phyloP scores from a whole-genome alignment of 306 rosid genomes.

The Canavalia ensiformis region DNA sequence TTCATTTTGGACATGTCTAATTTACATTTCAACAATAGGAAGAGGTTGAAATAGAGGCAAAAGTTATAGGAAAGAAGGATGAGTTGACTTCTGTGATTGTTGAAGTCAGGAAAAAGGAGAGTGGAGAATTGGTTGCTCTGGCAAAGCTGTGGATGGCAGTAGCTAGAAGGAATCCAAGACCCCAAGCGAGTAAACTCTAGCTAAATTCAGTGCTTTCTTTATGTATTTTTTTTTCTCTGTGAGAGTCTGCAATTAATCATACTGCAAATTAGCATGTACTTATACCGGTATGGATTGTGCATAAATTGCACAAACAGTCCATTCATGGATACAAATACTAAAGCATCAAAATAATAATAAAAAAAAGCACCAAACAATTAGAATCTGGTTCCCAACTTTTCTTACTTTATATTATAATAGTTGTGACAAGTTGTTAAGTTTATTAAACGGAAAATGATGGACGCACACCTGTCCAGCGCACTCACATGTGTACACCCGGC shows the following conservation, averaged over 20 bases:
- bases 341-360: not conserved
- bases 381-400: not conserved
- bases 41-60: conserved; percentile 59
- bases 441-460: not conserved
- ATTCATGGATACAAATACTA: not conserved
- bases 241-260: not conserved
- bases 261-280: not conserved
- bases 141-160: conserved; percentile 56
- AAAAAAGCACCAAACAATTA: too few relatives aligned
- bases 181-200: conserved; percentile 28
- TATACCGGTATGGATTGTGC: not conserved
- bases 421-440: not conserved
- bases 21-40: conserved; percentile 48
- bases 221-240: not conserved
- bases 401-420: not conserved
- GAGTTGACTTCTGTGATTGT: conserved; percentile 49
- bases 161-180: not conserved
- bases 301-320: not conserved
- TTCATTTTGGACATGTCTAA: not conserved
- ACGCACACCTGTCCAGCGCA: too few relatives aligned
- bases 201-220: conserved; percentile 4
- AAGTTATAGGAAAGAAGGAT: conserved; percentile 48
- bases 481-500: too few relatives aligned
- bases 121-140: conserved; percentile 52
- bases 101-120: conserved; percentile 48